A percentile compares a stretch with the other conserved stretches of the same genome.
Evolutionary conservation across 2,329 filamentous ascomycete species (phyloP).

Genomic region (Raffaelea deltoideospora): DNA sequence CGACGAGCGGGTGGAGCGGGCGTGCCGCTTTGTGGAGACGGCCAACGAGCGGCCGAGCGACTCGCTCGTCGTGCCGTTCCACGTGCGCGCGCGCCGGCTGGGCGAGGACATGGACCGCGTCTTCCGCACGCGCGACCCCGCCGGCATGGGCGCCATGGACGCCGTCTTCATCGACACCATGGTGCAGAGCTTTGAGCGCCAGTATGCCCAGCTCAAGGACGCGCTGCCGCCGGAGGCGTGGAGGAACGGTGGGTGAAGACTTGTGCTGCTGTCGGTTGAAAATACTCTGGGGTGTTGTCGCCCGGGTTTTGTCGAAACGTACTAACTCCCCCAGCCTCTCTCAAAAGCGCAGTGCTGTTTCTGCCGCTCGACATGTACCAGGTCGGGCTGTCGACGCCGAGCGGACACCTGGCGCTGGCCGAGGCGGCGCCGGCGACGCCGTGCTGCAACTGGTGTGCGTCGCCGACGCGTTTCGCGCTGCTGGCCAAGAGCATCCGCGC

Average conservation of each 20-base stretch:
- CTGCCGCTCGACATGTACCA: constrained; percentile 10
- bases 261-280: neutral
- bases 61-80: constrained; percentile 5
- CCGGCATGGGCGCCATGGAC: constrained; percentile 5
- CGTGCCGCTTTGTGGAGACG: constrained; percentile 5
- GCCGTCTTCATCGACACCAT: constrained; percentile 8
- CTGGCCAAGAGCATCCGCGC: constrained; percentile 8
- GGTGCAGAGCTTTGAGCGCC: constrained; percentile 9
- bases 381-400: constrained; percentile 7
- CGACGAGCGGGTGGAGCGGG: constrained; percentile 8
- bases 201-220: constrained; percentile 7
- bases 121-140: constrained; percentile 5
- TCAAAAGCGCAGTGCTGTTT: constrained; percentile 7
- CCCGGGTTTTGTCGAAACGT: no score
- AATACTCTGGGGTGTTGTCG: no score
- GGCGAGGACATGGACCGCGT: constrained; percentile 9
- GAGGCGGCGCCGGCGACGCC: neutral
- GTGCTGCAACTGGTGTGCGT: constrained; percentile 12
- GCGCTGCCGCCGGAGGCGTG: constrained; percentile 6
- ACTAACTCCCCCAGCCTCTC: constrained; percentile 2
- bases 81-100: constrained; percentile 9
- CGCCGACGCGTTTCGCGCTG: constrained; percentile 6
- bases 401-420: constrained; percentile 2
- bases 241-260: constrained; percentile 6
- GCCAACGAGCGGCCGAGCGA: constrained; percentile 5